These are phyloP conservation scores for Russula olivacea DNA, from an alignment of 768 basidiomycete species.

Conservation along the genomic window DNA sequence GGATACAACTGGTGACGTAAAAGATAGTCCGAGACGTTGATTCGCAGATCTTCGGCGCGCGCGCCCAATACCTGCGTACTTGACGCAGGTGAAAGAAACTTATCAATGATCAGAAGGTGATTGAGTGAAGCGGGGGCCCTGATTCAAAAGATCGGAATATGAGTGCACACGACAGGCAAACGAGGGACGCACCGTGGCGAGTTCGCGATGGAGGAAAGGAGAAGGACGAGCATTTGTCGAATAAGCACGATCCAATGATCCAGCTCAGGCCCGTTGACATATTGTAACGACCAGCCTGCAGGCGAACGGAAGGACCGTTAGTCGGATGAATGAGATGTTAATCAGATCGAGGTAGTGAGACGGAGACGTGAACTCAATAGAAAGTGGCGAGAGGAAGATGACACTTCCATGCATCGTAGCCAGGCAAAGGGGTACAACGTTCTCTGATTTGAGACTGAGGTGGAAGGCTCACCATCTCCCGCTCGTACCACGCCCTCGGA, in stretches of 20 bases:
- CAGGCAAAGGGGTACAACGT: neutral
- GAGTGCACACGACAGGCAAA: neutral
- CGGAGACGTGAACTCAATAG: neutral
- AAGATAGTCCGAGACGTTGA: constrained; percentile 6
- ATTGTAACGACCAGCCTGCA: constrained; percentile 39
- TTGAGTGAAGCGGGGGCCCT: constrained; percentile 12
- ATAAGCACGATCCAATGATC: constrained; percentile 61
- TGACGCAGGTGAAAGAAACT: constrained; percentile 13
- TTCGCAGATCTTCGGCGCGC: constrained; percentile 12
- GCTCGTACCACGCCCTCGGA: constrained; percentile 34
- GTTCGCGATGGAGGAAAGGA: constrained; percentile 48
- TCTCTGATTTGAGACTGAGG: neutral
- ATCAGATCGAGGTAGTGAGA: neutral
- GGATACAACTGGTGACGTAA: constrained; percentile 8
- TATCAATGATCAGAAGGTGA: constrained; percentile 2
- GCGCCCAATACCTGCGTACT: constrained; percentile 4
- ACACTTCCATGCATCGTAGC: neutral
- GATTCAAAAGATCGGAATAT: neutral
- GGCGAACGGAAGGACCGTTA: constrained; percentile 20
- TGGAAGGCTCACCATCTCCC: constrained; percentile 29
- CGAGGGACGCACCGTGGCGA: constrained; percentile 43
- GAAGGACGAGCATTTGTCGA: constrained; percentile 40
- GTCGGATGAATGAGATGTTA: constrained; percentile 17
- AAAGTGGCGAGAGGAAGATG: neutral
- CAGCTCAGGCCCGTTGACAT: constrained; percentile 35